phyloP scores from a whole-genome alignment of 2,329 filamentous ascomycete species.

The Cryphonectria nitschkei region DNA sequence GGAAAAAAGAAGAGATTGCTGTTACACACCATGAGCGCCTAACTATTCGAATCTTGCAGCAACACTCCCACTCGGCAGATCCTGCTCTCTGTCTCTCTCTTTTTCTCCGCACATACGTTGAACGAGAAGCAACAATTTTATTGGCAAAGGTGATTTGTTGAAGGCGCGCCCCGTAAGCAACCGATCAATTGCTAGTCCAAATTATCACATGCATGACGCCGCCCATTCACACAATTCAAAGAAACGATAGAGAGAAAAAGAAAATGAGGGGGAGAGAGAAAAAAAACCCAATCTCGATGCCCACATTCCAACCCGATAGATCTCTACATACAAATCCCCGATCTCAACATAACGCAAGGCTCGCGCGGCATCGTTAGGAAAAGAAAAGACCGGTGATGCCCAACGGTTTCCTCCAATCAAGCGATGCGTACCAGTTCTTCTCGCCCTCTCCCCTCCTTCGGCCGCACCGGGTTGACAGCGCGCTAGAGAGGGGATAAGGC shows the following conservation, averaged over 20 bases:
- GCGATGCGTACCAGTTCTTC: no score
- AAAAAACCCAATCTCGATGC: background rate
- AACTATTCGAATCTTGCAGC: background rate
- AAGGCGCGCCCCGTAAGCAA: background rate
- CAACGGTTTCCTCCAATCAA: background rate
- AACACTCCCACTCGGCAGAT: background rate
- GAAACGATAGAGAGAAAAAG: background rate
- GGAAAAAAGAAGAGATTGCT: background rate
- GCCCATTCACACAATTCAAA: background rate
- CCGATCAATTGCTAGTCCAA: background rate
- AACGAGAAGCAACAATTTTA: background rate
- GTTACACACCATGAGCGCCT: background rate
- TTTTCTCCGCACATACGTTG: background rate
- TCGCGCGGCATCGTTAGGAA: background rate
- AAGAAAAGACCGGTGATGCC: background rate
- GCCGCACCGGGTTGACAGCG: background rate
- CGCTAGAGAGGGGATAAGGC: background rate
- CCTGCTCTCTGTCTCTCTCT: no score
- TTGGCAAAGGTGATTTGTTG: no score
- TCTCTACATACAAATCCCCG: background rate
- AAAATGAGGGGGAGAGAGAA: no score
- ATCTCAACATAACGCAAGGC: background rate
- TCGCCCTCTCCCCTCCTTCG: background rate
- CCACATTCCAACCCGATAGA: background rate
- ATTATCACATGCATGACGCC: background rate